Conservation (phyloP, 148 eudicot genomes). For the Polygonum aviculare region DNA sequence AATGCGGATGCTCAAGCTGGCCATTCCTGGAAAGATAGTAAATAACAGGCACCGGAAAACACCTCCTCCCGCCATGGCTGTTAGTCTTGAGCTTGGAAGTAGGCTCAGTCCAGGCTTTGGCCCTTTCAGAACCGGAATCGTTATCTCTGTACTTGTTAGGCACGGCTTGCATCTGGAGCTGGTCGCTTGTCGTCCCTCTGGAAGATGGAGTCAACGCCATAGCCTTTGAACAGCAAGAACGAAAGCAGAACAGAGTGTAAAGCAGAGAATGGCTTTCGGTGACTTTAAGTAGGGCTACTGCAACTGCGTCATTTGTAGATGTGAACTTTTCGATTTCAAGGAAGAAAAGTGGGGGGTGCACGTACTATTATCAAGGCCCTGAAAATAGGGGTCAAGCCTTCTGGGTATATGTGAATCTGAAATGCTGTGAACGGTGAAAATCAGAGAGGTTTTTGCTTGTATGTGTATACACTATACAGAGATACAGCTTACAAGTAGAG, state of each 20-base stretch:
- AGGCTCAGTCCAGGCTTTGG: slow-evolving; percentile 38
- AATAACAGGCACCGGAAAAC: slow-evolving; percentile 39
- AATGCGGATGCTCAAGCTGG: slow-evolving; percentile 81
- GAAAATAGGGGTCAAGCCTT: slow-evolving; percentile 3
- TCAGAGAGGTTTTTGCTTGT: neutral
- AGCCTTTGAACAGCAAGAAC: neutral
- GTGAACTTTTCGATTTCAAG: neutral
- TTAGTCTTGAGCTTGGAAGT: slow-evolving; percentile 8
- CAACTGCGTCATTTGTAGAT: neutral
- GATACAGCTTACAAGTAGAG: neutral
- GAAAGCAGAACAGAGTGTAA: neutral
- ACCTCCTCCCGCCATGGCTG: slow-evolving; percentile 2
- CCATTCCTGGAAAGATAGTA: slow-evolving; percentile 65
- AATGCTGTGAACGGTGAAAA: neutral
- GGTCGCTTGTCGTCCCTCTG: slow-evolving; percentile 27
- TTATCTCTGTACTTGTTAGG: slow-evolving; percentile 24
- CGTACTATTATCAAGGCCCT: slow-evolving; percentile 7
- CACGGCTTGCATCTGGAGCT: slow-evolving; percentile 12
- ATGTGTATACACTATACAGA: neutral
- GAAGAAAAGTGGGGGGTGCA: neutral
- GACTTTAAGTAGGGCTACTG: neutral
- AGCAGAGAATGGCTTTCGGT: neutral
- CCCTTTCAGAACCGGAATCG: slow-evolving; percentile 39
- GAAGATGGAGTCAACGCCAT: slow-evolving; percentile 27
- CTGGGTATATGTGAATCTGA: neutral